These are phyloP conservation scores for Aspergillus oerlinghausenensis DNA, from an alignment of 2,329 filamentous ascomycete genomes.

Conservation along the genomic window DNA sequence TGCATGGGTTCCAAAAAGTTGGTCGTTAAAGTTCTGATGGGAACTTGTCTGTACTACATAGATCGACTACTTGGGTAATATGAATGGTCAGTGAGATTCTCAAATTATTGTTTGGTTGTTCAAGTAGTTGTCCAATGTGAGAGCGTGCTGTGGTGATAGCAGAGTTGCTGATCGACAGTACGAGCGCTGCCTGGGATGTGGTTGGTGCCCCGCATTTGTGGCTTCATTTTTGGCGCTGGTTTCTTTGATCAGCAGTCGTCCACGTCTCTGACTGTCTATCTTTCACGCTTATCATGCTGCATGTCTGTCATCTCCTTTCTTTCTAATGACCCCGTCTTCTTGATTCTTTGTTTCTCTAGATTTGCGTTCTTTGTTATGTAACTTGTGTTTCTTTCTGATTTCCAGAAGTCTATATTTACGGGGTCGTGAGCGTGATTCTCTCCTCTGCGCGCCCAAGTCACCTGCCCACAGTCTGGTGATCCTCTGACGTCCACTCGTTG, in stretches of 20 bases:
- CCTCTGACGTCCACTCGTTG: neutral
- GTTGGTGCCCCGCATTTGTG: neutral
- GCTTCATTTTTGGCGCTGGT: neutral
- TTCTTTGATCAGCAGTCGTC: neutral
- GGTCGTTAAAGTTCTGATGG: neutral
- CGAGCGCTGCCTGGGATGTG: neutral
- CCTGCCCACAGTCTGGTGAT: constrained; percentile 1
- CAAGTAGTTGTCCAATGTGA: neutral
- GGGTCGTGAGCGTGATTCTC: neutral
- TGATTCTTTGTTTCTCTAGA: neutral
- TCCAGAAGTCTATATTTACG: neutral
- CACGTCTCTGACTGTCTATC: neutral
- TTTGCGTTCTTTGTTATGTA: neutral
- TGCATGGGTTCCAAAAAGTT: constrained; percentile 3
- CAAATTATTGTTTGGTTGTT: neutral
- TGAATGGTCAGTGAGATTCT: neutral
- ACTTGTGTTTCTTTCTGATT: neutral
- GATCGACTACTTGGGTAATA: neutral
- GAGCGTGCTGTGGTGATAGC: neutral
- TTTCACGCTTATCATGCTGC: neutral
- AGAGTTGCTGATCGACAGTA: neutral
- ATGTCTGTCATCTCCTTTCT: neutral
- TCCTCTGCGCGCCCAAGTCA: neutral
- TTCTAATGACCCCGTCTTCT: neutral
- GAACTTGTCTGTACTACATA: neutral